phyloP scores from a whole-genome alignment of 495 filamentous ascomycete species.

The Aspergillus haitiensis region DNA sequence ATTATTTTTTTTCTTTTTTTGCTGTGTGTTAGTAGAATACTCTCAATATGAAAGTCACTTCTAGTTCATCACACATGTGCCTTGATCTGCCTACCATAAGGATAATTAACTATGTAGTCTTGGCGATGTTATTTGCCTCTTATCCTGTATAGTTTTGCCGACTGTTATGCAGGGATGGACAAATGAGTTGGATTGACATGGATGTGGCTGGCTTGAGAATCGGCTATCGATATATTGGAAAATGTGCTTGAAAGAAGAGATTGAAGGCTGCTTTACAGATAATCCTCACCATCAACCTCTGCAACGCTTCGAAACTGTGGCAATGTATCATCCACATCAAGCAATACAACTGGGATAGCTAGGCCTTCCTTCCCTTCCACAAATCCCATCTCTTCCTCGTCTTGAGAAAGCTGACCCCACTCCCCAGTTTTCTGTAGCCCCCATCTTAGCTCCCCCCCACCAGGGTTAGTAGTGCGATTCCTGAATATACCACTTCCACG shows the following conservation, averaged over 20 bases:
- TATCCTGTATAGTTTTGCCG: too few relatives aligned
- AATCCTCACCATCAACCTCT: not conserved
- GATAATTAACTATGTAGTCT: too few relatives aligned
- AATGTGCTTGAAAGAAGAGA: not conserved
- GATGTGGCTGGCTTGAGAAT: too few relatives aligned
- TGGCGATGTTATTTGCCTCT: too few relatives aligned
- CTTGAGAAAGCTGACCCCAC: not conserved
- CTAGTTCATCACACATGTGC: too few relatives aligned
- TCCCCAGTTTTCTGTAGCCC: not conserved
- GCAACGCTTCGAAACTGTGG: conserved; percentile 6
- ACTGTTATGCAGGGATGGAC: too few relatives aligned
- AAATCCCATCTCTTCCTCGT: not conserved
- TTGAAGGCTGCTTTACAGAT: not conserved
- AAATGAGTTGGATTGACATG: too few relatives aligned
- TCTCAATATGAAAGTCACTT: too few relatives aligned
- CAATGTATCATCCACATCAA: conserved; percentile 1
- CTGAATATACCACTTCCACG: not conserved
- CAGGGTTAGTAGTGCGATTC: not conserved
- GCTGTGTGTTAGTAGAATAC: too few relatives aligned
- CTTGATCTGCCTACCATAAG: too few relatives aligned
- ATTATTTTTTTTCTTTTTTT: too few relatives aligned
- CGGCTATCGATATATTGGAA: too few relatives aligned
- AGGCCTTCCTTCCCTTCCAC: not conserved
- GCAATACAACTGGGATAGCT: not conserved
- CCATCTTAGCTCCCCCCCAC: not conserved